These are phyloP conservation scores for Coemansia erecta DNA, from an alignment of 192 early-diverging fungal genomes.

Conservation along the genomic window DNA sequence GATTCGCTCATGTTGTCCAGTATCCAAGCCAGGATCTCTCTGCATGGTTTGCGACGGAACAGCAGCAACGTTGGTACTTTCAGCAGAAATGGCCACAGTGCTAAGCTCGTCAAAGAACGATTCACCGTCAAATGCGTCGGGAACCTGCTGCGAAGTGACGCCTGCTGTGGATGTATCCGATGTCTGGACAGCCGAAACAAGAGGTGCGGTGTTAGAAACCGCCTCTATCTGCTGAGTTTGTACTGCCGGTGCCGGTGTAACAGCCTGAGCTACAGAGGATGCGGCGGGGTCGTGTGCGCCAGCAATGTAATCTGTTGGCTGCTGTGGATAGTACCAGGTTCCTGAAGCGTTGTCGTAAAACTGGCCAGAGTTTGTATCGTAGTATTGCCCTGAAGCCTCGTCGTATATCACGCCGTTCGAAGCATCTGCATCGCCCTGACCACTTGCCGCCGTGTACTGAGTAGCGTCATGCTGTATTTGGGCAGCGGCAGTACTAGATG, in stretches of 20 bases:
- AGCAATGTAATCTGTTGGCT: neutral
- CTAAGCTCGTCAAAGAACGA: constrained; percentile 44
- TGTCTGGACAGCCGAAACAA: neutral
- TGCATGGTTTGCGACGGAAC: constrained; percentile 5
- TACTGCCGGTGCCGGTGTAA: neutral
- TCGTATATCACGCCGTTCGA: constrained; percentile 34
- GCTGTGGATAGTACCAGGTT: constrained; percentile 46
- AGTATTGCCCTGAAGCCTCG: constrained; percentile 37
- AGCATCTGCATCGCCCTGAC: neutral
- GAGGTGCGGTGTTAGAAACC: neutral
- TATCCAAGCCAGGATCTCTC: too few species aligned
- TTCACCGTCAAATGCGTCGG: constrained; percentile 17
- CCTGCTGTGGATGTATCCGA: neutral
- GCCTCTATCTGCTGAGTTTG: neutral
- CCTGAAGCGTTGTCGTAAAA: constrained; percentile 42
- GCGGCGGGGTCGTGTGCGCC: too few species aligned
- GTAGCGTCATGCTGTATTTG: neutral
- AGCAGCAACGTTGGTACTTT: neutral
- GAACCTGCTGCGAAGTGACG: neutral
- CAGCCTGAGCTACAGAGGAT: too few species aligned
- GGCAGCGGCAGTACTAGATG: neutral
- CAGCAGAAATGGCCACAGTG: constrained; percentile 2
- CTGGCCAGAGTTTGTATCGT: constrained; percentile 45
- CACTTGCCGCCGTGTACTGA: neutral
- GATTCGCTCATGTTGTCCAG: too few species aligned